Conservation (phyloP, 139 green algal genomes). For the Parachlorella kessleri region DNA sequence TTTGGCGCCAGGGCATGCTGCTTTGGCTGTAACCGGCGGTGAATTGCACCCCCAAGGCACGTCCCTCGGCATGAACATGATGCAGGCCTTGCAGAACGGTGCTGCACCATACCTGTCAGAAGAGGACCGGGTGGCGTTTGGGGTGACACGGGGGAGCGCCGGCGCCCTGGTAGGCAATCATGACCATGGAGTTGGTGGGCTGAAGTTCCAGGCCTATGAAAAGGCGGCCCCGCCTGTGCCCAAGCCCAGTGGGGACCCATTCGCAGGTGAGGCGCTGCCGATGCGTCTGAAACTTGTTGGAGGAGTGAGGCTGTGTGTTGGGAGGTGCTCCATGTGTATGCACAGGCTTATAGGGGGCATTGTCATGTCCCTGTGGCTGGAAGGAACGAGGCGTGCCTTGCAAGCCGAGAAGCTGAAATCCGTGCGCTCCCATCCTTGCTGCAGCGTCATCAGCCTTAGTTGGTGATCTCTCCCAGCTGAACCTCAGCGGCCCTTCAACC, state of each 20-base stretch:
- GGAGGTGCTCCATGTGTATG: too few species aligned
- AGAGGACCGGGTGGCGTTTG: constrained; percentile 51
- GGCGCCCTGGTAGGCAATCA: not conserved
- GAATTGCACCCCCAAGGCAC: too few species aligned
- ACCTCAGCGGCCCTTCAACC: constrained; percentile 9
- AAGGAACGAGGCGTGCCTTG: too few species aligned
- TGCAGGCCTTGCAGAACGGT: constrained; percentile 43
- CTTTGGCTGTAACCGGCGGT: too few species aligned
- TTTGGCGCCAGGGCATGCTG: too few species aligned
- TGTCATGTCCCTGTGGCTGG: too few species aligned
- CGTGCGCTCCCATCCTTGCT: not conserved
- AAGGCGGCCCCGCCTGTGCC: constrained; percentile 1
- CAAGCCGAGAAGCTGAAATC: too few species aligned
- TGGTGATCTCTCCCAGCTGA: not conserved
- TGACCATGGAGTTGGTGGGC: not conserved
- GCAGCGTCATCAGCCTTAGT: not conserved
- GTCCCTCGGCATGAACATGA: too few species aligned
- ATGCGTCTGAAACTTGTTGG: too few species aligned
- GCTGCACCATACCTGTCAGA: constrained; percentile 65
- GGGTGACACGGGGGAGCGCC: constrained; percentile 22
- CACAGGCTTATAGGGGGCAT: too few species aligned
- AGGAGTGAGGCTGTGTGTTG: too few species aligned
- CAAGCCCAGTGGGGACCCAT: not conserved
- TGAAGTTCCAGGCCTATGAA: constrained; percentile 44
- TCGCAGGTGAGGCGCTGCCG: not conserved